Percentiles rank a stretch among this genome's conserved stretches.
Evolutionary conservation across 2,329 filamentous ascomycete genomes (phyloP).

Genomic region (Aspergillus vadensis): DNA sequence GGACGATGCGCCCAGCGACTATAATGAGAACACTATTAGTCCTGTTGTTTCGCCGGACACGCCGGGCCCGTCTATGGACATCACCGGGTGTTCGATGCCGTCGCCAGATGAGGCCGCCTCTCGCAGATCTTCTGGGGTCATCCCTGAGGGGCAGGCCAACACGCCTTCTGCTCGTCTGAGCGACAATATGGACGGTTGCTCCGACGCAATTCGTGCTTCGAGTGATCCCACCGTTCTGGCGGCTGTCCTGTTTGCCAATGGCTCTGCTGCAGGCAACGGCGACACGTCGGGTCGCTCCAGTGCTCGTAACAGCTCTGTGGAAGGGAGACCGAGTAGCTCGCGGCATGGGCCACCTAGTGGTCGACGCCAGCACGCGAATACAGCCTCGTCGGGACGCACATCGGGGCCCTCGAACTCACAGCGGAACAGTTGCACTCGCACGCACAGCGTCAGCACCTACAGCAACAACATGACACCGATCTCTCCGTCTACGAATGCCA

Average conservation of each 20-base stretch:
- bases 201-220: conserved; percentile 20
- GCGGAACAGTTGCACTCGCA: conserved; percentile 43
- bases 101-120: conserved; percentile 24
- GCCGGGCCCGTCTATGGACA: conserved; percentile 38
- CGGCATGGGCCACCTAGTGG: conserved; percentile 27
- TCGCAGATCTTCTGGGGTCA: conserved; percentile 35
- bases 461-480: conserved; percentile 47
- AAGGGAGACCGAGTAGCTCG: conserved; percentile 31
- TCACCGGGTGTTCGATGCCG: conserved; percentile 30
- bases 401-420: conserved; percentile 38
- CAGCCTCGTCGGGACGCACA: conserved; percentile 37
- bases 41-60: conserved; percentile 40
- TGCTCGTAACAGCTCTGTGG: conserved; percentile 17
- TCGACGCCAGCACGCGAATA: conserved; percentile 34
- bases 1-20: conserved; percentile 18
- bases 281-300: conserved; percentile 16
- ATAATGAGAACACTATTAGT: conserved; percentile 38
- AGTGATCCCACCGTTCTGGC: conserved; percentile 32
- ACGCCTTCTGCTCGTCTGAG: background rate
- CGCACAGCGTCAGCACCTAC: conserved; percentile 45
- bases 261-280: conserved; percentile 16
- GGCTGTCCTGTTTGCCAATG: conserved; percentile 32
- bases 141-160: conserved; percentile 30
- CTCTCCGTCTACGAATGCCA: conserved; percentile 48
- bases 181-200: background rate